Evolutionary conservation across 2,329 filamentous ascomycete species (phyloP), one percentile per base, ranked within the genome.

Genomic region (Gnomoniopsis sp.): DNA sequence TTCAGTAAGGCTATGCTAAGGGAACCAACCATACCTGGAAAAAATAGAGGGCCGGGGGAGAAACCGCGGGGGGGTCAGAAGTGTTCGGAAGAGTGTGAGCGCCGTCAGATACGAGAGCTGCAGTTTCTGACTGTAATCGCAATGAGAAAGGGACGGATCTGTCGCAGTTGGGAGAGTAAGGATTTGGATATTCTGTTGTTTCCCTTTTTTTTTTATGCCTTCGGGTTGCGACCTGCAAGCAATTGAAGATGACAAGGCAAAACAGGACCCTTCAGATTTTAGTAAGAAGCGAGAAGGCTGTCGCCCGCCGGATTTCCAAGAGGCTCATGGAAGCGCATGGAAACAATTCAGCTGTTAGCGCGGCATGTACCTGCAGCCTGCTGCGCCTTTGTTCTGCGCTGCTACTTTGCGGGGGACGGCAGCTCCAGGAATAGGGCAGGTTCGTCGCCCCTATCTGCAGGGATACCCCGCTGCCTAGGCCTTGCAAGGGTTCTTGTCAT

Each of bases 241-340:
- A 34, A 38, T 30, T 23, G 34, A 33, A 44, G 44, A 22, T 47
- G 23, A 12, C 19, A 22, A 21, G 44, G 23, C 4, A 30, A 8
- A 30, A 30, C 26, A 4, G 26, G 26, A 30, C 26, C 26, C 49
- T 15, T 30, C 49, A 30, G 41, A 41, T 23, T 26, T 23, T 23
- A 52, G 21, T 36, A 41, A 52, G 22, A 34, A 49, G 54, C 44
- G 57, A 59, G 49, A 55, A 55, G 49, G 54, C 36, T 52, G 55
- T 55, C 26, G 47, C 23, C 41, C 21, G 44, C 56, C 36, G 46
- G 34, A 49, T 50, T 51, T 55, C 53, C 52, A 59, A 51, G 59
- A 61, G 59, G 59, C 59, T 61, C 54, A 59, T 61, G 57, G 59
- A 61, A 61, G 53, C 47, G 49, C 49, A 46, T 59, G 43, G 59